Evolutionary conservation across 202 grass and related monocot species (phyloP).

Genomic region (Saccharum hybrid): DNA sequence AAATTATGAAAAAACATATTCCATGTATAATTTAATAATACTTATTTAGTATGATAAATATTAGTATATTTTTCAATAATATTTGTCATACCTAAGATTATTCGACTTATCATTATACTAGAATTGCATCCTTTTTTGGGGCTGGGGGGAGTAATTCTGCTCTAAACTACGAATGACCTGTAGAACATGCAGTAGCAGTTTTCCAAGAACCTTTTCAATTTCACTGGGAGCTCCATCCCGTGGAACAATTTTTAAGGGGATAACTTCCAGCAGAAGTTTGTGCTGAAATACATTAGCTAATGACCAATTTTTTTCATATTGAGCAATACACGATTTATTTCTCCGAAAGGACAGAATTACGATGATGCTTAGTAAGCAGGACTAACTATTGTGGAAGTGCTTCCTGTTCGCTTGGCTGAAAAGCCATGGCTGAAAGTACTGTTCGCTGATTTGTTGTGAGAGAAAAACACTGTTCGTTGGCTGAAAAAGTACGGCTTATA

Average conservation of each 20-base stretch:
- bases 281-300: background rate
- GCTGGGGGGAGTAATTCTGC: too few species aligned
- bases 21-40: background rate
- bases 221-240: background rate
- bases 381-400: slow-evolving; percentile 5
- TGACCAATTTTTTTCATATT: too few species aligned
- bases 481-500: too few species aligned
- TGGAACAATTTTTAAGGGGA: too few species aligned
- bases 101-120: too few species aligned
- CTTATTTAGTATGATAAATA: background rate
- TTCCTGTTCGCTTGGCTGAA: too few species aligned
- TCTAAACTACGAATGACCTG: background rate
- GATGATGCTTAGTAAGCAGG: background rate
- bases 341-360: background rate
- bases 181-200: background rate
- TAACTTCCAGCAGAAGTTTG: background rate
- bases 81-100: too few species aligned
- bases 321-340: background rate
- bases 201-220: background rate
- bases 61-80: too few species aligned
- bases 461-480: too few species aligned
- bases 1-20: background rate
- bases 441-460: too few species aligned
- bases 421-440: too few species aligned
- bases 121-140: too few species aligned